These are phyloP conservation scores for Saitozyma sp. DNA, from an alignment of 768 basidiomycete species.

Conservation along the genomic window DNA sequence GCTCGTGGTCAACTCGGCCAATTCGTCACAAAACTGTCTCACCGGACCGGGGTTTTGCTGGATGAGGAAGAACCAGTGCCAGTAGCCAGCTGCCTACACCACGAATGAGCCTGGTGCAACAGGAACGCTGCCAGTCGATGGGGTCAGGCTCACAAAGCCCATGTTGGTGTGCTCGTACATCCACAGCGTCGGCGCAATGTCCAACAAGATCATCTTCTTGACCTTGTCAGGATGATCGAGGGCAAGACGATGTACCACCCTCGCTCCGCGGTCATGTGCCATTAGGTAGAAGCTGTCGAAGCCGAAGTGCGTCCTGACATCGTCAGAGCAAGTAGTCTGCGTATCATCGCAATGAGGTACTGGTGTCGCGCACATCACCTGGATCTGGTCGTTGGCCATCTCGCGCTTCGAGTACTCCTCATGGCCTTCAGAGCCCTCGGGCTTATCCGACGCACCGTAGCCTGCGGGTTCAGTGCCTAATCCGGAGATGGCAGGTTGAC, in stretches of 20 bases:
- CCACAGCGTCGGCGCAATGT: constrained; percentile 50
- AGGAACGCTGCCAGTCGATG: neutral
- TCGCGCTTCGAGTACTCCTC: constrained; percentile 48
- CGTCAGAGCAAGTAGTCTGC: no score
- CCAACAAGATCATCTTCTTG: constrained; percentile 39
- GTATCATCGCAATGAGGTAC: neutral
- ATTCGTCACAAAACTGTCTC: no score
- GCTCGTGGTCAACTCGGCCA: no score
- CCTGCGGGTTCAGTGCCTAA: constrained; percentile 14
- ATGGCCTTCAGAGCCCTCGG: constrained; percentile 34
- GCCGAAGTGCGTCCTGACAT: constrained; percentile 34
- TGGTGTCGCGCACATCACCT: constrained; percentile 35
- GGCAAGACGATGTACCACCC: constrained; percentile 48
- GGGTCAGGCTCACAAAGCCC: constrained; percentile 26
- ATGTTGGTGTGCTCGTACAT: constrained; percentile 40
- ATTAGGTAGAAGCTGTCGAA: constrained; percentile 35
- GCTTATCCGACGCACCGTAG: constrained; percentile 41
- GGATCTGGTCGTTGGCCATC: constrained; percentile 46
- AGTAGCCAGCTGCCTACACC: constrained; percentile 33
- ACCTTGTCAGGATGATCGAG: constrained; percentile 41
- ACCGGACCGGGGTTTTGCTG: constrained; percentile 34
- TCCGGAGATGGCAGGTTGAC: no score
- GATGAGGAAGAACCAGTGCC: constrained; percentile 49
- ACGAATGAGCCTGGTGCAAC: no score
- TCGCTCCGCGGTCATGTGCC: constrained; percentile 48